Evolutionary conservation across 2,329 filamentous ascomycete genomes (phyloP).

Genomic region (Cordyceps tenuipes): DNA sequence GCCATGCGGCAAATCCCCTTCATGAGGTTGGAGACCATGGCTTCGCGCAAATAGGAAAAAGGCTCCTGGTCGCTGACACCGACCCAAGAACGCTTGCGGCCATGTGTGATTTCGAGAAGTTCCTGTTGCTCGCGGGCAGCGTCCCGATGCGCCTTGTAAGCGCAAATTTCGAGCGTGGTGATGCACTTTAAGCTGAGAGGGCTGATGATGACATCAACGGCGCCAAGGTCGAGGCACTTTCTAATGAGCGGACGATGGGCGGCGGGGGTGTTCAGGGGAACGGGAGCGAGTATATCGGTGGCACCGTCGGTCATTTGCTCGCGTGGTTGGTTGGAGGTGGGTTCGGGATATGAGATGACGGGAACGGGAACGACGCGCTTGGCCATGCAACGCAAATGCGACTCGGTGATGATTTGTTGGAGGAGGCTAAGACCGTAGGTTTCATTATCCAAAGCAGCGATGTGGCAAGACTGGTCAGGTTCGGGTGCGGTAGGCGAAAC

Average conservation of each 20-base stretch:
- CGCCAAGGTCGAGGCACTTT: conserved; percentile 76
- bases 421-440: conserved; percentile 48
- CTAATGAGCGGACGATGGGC: conserved; percentile 42
- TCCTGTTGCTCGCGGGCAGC: conserved; percentile 64
- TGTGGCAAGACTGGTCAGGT: conserved; percentile 27
- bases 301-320: conserved; percentile 30
- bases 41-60: conserved; percentile 82
- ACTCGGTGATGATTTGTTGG: conserved; percentile 50
- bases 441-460: conserved; percentile 38
- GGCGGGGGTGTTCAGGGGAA: conserved; percentile 19
- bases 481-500: conserved; percentile 33
- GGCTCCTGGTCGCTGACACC: conserved; percentile 77
- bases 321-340: conserved; percentile 18
- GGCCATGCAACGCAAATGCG: conserved; percentile 46
- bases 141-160: conserved; percentile 73
- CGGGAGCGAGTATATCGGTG: conserved; percentile 24
- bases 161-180: conserved; percentile 70
- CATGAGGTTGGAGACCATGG: conserved; percentile 90
- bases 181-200: conserved; percentile 68
- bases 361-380: conserved; percentile 50
- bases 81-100: conserved; percentile 85
- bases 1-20: conserved; percentile 72
- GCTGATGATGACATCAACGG: conserved; percentile 74
- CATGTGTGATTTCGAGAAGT: conserved; percentile 62
- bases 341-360: conserved; percentile 36